Base-by-base conservation (phyloP, 176 grass and related monocot genomes). In the Aegilops sharonensis region DNA sequence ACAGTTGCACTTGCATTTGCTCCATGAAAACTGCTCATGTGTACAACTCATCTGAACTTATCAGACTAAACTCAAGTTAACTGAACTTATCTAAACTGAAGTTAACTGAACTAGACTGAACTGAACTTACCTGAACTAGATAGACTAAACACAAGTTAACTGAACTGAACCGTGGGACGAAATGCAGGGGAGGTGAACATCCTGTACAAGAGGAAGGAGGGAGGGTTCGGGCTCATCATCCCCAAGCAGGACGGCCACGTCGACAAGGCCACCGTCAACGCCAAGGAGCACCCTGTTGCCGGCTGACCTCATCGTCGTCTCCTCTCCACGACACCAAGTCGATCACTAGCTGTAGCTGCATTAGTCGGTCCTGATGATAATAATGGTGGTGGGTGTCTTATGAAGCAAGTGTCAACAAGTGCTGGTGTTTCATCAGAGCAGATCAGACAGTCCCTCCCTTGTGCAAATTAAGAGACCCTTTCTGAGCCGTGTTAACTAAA, bases 161-260 rank as follows among this genome's bases (percentile, higher is more conserved):
- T 48, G 42, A 30, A 15, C 18, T 2, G 3, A 70, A 70, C 34
- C 37, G 4, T 36, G 8, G 17, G 14, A 47, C 8, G 13, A 18
- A 18, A 9, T 34, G 31, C 76, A 94, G 92, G 95, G 9, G 86
- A 95, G 84, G 84, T 95, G 20, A 98, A 98, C 83, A 90, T 98
- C 72, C 65, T 98, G 69, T 98, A 98, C 89, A 95, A 89, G 78
- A 98, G 95, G 89, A 89, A 94, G 6, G 81, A 87, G 5, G 95
- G 93, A 3, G 95, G 95, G 0, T 98, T 86, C 31, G 93, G 95
- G 1, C 45, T 95, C 52, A 95, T 98, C 89, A 84, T 95, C 86
- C 95, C 95, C 34, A 95, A 98, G 83, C 30, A 79, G 37, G 95
- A 92, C 57, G 95, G 81, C 9, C 78, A 92, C 5, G 67, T 88